Evolutionary conservation across 73 alveolate genomes (phyloP).

Genomic region (Tetrahymena malaccensis): DNA sequence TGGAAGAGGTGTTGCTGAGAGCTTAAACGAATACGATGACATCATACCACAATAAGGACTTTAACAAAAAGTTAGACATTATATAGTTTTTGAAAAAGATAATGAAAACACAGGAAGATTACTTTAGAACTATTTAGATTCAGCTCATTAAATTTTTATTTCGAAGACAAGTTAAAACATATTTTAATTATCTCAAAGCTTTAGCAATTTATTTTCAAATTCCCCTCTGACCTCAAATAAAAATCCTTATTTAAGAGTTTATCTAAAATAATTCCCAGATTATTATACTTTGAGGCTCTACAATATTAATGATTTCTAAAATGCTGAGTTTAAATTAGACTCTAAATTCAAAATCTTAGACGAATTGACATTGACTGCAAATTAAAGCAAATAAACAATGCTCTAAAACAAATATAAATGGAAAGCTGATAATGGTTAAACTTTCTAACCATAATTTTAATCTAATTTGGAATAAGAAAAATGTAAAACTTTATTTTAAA

Average conservation of each 20-base stretch:
- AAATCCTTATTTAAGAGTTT: not conserved
- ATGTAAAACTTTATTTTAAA: not conserved
- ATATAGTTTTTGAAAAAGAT: not conserved
- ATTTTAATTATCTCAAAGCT: not conserved
- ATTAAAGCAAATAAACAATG: not conserved
- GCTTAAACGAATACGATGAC: slow-evolving; percentile 56
- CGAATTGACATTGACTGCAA: not conserved
- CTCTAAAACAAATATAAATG: not conserved
- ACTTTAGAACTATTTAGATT: not conserved
- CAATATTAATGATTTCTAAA: not conserved
- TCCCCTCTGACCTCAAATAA: not conserved
- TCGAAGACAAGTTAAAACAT: not conserved
- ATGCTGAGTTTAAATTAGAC: not conserved
- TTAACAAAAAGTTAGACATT: not conserved
- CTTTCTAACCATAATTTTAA: not conserved
- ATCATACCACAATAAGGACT: not conserved
- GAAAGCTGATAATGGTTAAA: not conserved
- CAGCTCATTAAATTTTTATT: not conserved
- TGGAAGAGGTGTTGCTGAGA: slow-evolving; percentile 70
- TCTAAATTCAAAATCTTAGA: not conserved
- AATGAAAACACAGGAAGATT: not conserved
- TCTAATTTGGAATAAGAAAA: not conserved
- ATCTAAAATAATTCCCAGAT: not conserved
- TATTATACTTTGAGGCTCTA: not conserved
- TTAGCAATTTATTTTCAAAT: not conserved